Evolutionary conservation across 73 alveolate genomes (phyloP).

Genomic region (Tetrahymena borealis): DNA sequence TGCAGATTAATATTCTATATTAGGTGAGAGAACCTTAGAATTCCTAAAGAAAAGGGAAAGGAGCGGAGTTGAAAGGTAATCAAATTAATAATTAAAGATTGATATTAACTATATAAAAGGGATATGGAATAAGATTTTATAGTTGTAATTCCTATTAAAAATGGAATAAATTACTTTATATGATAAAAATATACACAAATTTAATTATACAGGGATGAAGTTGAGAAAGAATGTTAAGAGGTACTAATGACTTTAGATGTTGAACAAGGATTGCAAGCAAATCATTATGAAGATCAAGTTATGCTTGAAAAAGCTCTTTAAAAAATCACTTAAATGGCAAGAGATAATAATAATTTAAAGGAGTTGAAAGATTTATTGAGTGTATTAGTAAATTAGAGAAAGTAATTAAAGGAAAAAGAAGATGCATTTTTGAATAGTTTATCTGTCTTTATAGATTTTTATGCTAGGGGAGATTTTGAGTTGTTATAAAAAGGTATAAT

Average conservation of each 20-base stretch:
- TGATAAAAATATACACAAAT: too few species aligned
- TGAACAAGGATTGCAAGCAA: neutral
- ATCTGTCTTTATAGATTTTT: neutral
- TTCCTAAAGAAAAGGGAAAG: neutral
- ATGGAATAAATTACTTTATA: too few species aligned
- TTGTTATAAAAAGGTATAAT: neutral
- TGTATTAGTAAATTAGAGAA: neutral
- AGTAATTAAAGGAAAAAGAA: neutral
- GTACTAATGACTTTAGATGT: neutral
- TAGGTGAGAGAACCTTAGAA: neutral
- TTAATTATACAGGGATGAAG: neutral
- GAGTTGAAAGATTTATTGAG: neutral
- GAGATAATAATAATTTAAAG: neutral
- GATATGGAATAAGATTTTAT: too few species aligned
- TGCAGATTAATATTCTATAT: neutral
- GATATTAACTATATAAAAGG: too few species aligned
- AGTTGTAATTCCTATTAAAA: too few species aligned
- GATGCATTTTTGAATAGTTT: neutral
- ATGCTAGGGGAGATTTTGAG: neutral
- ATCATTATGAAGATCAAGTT: neutral
- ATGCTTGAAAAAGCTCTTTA: neutral
- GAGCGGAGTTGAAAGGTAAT: neutral
- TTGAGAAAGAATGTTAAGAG: neutral
- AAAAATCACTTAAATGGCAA: neutral
- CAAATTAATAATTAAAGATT: too few species aligned